Base-by-base conservation (phyloP, 73 alveolate genomes). In the Stentor roeselii region DNA sequence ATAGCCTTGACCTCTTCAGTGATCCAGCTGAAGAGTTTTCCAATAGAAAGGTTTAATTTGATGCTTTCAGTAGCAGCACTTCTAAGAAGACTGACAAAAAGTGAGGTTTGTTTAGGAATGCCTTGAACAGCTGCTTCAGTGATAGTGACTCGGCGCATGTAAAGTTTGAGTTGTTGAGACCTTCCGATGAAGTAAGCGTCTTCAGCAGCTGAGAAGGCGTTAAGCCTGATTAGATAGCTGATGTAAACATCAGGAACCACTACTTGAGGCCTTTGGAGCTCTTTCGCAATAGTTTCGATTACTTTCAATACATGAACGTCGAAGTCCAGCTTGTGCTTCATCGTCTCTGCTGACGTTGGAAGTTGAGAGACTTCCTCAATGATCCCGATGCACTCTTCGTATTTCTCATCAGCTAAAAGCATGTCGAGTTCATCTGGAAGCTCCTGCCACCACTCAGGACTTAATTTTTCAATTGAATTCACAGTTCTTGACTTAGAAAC, bases 361-460 rank as follows among this genome's bases (percentile, higher is more conserved):
- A 67, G 27, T 21, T 34, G 21, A 15, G 27, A 15, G 34, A 40
- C 80, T 67, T 67, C 80, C 34, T 67, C 80, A 11, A 67, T 67
- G 1, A 67, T 0, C n/a, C 37, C 37, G 41, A 67, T 67, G 80
- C 80, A 67, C 34, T 67, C 80, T 2, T 67, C 80, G 80, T 67
- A 67, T 67, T 67, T 67, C 37, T 67, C 80, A 32, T 67, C 80
- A 67, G n/a, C 14, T 67, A 67, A 67, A 30, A 67, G 80, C 41
- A 32, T 67, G 80, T 67, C 80, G 2, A 67, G n/a, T 67, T 67
- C 80, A 32, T 67, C 80, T 21, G 80, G 80, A 21, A 67, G 42
- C 80, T 67, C 80, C 41, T 67, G 80, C 80, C 80, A 67, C 80
- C 80, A 67, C 34, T 67, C 80, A 21, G 37, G 2, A 21, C 50